Evolutionary conservation across 495 filamentous ascomycete species (phyloP).

Genomic region (Saxophila tyrrhenica): DNA sequence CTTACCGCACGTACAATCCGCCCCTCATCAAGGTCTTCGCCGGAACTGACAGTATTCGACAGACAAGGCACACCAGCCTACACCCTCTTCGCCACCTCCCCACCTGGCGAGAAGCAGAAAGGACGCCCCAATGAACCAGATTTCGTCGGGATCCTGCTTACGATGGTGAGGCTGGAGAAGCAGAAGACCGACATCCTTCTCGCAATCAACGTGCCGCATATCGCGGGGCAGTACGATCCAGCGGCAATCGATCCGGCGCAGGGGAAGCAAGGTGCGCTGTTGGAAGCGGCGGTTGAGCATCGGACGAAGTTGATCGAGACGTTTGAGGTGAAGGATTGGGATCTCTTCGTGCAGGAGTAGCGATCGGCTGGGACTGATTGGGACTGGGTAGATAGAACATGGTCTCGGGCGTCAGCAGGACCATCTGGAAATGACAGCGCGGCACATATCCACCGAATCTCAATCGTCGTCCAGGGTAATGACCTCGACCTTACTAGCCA

Average conservation of each 20-base stretch:
- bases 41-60: too few species aligned
- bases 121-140: constrained; percentile 12
- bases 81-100: constrained; percentile 26
- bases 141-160: constrained; percentile 54
- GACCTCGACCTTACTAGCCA: constrained; percentile 1
- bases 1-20: constrained; percentile 26
- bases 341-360: constrained; percentile 50
- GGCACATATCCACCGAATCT: neutral
- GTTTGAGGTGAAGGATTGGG: constrained; percentile 74
- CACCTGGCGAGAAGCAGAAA: constrained; percentile 9
- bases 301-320: constrained; percentile 50
- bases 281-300: constrained; percentile 50
- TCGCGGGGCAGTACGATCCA: constrained; percentile 45
- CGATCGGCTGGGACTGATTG: neutral
- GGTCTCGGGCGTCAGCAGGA: too few species aligned
- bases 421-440: too few species aligned
- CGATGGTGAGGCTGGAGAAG: constrained; percentile 59
- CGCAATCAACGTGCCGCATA: constrained; percentile 78
- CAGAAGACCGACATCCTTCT: constrained; percentile 78
- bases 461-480: constrained; percentile 4
- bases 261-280: constrained; percentile 48
- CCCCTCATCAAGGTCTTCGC: too few species aligned
- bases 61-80: constrained; percentile 17
- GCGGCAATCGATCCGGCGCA: constrained; percentile 53
- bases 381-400: neutral